Evolutionary conservation across 2,329 filamentous ascomycete genomes (phyloP).

Genomic region (Pestalotiopsis sp.): DNA sequence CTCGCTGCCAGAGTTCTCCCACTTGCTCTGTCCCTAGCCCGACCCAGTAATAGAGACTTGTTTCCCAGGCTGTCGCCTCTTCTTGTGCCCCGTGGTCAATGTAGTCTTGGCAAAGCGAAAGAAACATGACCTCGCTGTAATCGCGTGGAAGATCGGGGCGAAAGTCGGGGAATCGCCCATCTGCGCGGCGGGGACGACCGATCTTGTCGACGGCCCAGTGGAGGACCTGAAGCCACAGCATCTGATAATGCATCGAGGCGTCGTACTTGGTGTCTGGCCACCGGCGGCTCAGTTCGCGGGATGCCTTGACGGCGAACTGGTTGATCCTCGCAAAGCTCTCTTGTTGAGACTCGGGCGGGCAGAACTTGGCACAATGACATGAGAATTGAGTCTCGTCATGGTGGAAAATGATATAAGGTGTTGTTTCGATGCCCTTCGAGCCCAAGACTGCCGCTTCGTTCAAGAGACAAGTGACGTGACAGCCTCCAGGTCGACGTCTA

Average conservation of each 20-base stretch:
- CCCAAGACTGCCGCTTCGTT: background rate
- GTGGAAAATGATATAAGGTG: background rate
- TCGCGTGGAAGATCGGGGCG: background rate
- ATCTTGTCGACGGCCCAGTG: background rate
- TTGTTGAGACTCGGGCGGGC: background rate
- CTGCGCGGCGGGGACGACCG: background rate
- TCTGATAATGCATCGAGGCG: background rate
- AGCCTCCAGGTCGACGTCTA: background rate
- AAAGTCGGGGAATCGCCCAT: background rate
- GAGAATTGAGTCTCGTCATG: background rate
- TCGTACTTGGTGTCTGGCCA: background rate
- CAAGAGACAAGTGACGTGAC: background rate
- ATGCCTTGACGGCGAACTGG: background rate
- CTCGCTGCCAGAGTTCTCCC: background rate
- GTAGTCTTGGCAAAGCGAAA: background rate
- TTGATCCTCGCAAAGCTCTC: background rate
- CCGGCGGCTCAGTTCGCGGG: background rate
- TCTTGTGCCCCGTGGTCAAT: background rate
- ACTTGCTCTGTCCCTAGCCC: background rate
- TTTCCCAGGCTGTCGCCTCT: background rate
- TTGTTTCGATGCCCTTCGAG: background rate
- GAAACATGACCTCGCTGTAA: background rate
- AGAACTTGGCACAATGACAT: background rate
- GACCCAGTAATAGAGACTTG: background rate
- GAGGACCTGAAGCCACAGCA: background rate